Evolutionary conservation across 2,329 filamentous ascomycete species (phyloP), one percentile per base, ranked within the genome.

Genomic region (Alternaria ethzedia): DNA sequence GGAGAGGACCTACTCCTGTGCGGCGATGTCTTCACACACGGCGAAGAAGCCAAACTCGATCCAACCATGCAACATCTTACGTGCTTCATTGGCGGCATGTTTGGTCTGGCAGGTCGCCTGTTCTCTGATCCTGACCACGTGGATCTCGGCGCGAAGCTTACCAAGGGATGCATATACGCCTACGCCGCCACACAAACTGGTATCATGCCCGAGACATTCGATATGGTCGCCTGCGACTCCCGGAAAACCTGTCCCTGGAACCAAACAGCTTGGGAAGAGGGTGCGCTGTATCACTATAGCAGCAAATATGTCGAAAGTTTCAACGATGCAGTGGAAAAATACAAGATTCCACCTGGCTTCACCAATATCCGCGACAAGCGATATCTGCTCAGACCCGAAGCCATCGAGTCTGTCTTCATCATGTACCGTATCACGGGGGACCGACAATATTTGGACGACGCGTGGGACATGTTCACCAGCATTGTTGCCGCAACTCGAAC

Each of bases 41-140:
- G 62, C 70, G 64, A 63, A 11, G 52, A 68, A 12, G 57, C 71
- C 6, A 65, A 46, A 4, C 63, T 78, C 7, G 79, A 83, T 10
- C 82, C 86, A 17, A 83, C 88, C 66, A 85, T 84, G 51, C 84
- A 87, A 49, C 88, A 90, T 75, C 81, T 89, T 5, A 84, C 82
- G 11, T 90, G 88, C 75, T 90, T 89, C 72, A 82, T 85, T 5
- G 88, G 88, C 13, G 88, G 87, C 47, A 89, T 89, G 86, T 86
- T 88, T 65, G 87, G 83, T 0, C 77, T 89, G 1, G 88, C 86
- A 7, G 85, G 87, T 45, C 86, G 85, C 65, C 74, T 89, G 4
- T 89, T 89, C 72, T 78, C 82, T 13, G 78, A 85, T 17, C 77
- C 84, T 2, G 75, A 78, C 11, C 85, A 89, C 68, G 78, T 89